Evolutionary conservation across 2,329 filamentous ascomycete genomes (phyloP).

Genomic region (Zalaria obscura): DNA sequence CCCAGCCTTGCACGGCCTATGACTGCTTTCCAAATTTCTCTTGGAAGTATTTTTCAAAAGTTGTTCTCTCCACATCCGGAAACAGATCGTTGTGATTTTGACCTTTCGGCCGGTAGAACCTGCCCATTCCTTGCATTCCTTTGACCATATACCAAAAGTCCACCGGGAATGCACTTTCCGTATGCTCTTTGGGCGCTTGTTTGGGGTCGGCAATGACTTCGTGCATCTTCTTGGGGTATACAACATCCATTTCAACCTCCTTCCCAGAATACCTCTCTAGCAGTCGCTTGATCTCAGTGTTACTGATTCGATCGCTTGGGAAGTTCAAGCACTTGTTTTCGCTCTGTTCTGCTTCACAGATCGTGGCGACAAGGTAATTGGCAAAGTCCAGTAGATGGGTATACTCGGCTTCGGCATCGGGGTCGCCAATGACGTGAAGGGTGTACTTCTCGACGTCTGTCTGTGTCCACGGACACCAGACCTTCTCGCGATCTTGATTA

Average conservation of each 20-base stretch:
- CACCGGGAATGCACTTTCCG: slow-evolving; percentile 8
- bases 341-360: slow-evolving; percentile 11
- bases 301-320: slow-evolving; percentile 12
- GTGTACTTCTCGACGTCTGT: slow-evolving; percentile 9
- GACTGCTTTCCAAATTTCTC: too few relatives aligned
- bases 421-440: slow-evolving; percentile 12
- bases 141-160: slow-evolving; percentile 16
- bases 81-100: slow-evolving; percentile 10
- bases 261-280: slow-evolving; percentile 1
- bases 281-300: slow-evolving; percentile 10
- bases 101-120: slow-evolving; percentile 10
- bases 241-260: background rate
- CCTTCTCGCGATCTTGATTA: slow-evolving; percentile 14
- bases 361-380: slow-evolving; percentile 12
- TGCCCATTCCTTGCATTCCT: slow-evolving; percentile 11
- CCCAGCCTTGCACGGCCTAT: too few relatives aligned
- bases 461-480: slow-evolving; percentile 16
- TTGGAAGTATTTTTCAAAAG: too few relatives aligned
- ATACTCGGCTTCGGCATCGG: slow-evolving; percentile 12
- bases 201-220: slow-evolving; percentile 6
- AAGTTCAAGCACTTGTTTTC: slow-evolving; percentile 13
- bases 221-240: slow-evolving; percentile 9
- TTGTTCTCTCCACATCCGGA: slow-evolving; percentile 1
- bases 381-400: slow-evolving; percentile 15
- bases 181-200: slow-evolving; percentile 7